Conservation (phyloP, 257 asterid species). For the Datura wrightii region DNA sequence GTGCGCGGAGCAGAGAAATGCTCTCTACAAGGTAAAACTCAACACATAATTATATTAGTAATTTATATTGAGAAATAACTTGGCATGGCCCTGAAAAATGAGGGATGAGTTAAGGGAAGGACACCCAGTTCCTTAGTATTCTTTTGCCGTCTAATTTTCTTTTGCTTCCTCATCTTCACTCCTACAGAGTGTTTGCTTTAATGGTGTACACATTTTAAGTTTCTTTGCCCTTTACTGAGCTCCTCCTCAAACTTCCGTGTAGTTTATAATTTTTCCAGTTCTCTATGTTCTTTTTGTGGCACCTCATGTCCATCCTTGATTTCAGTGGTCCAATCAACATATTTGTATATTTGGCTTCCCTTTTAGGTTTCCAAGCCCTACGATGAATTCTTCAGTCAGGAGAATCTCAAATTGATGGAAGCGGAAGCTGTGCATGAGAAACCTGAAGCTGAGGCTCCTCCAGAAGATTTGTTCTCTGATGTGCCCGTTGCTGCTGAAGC, state of each 20-base stretch:
- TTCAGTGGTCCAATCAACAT: neutral
- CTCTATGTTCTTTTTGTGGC: neutral
- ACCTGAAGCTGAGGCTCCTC: slow-evolving; percentile 37
- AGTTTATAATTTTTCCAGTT: neutral
- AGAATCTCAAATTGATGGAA: slow-evolving; percentile 55
- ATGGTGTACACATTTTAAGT: neutral
- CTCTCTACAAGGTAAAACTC: slow-evolving; percentile 66
- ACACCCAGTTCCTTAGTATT: neutral
- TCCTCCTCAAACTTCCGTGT: neutral
- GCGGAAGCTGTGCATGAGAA: slow-evolving; percentile 40
- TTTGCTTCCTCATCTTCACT: neutral
- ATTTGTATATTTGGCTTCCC: neutral
- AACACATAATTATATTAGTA: neutral
- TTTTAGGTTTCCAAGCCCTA: slow-evolving; percentile 85
- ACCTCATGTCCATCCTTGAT: neutral
- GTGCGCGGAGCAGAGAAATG: slow-evolving; percentile 79
- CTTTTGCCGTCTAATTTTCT: neutral
- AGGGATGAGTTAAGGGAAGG: neutral
- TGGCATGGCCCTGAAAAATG: neutral
- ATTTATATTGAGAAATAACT: neutral
- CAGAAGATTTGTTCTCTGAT: slow-evolving; percentile 50
- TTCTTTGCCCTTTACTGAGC: neutral
- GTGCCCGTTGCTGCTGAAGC: slow-evolving; percentile 36
- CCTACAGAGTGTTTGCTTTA: neutral
- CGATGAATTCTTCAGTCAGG: slow-evolving; percentile 60